Evolutionary conservation across 129 eudicot species (phyloP), one percentile per base, ranked within the genome.

Genomic region (Chrysanthemum lavandulifolium): DNA sequence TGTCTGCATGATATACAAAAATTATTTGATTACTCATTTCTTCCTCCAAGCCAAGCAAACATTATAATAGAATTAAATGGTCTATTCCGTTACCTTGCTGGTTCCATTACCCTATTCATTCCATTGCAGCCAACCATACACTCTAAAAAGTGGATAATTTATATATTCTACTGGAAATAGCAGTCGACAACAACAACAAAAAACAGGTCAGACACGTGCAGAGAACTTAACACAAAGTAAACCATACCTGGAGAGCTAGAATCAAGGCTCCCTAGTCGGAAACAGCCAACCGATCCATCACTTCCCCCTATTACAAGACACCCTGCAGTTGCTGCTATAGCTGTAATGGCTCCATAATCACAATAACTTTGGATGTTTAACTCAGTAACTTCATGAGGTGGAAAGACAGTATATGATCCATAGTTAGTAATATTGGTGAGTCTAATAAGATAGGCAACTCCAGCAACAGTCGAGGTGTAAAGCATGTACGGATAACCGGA

Each of bases 241-340:
- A 31, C 33, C 75, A 66, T 55, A 89, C 98, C 96, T 82, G 96
- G 89, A 78, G 84, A 73, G 64, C 79, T 74, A 65, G 76, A 78
- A 68, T 93, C 95, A 85, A 87, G 86, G 56, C 65, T 45, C 53
- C 96, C 98, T 71, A 93, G 86, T 72, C 81, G 87, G 47, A 93
- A 85, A 75, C 87, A 87, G 74, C 79, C 71, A 73, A 87, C 85
- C 1, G 92, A 87, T 76, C 98, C 98, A 75, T 87, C 92, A 65
- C 73, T 78, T 77, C 94, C 91, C 70, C 98, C 98, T 78, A 89
- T 73, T 18, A 87, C 72, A 71, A 93, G 80, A 79, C 82, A 85
- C 65, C 95, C 98, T 14, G 74, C 27, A n/a, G 78, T 78, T 27
- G 92, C 98, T 64, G 92, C 75, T 60, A 80, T 86, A 68, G 98